These are phyloP conservation scores for Chalara sp. DNA, from an alignment of 2,329 filamentous ascomycete genomes.

Conservation along the genomic window DNA sequence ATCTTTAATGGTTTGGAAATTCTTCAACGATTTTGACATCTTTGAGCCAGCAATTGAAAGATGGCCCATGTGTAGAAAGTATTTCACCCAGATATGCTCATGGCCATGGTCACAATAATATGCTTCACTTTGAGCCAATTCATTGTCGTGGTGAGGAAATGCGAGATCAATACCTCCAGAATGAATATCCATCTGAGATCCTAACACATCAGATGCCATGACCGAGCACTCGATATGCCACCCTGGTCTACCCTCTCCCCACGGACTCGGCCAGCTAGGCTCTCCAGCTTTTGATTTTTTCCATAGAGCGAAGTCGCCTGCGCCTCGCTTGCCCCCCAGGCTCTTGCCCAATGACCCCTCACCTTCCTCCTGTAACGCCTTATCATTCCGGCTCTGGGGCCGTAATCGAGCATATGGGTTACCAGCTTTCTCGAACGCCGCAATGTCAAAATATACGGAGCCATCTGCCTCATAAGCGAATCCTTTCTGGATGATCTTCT, in stretches of 20 bases:
- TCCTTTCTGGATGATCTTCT: conserved; percentile 64
- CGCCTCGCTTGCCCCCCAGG: conserved; percentile 60
- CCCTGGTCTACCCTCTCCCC: conserved; percentile 82
- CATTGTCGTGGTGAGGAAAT: conserved; percentile 91
- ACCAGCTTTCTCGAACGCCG: conserved; percentile 74
- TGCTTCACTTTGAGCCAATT: conserved; percentile 85
- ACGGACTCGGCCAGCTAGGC: conserved; percentile 81
- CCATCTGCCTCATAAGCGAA: conserved; percentile 80
- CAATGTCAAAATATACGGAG: conserved; percentile 91
- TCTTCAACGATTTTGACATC: conserved; percentile 95
- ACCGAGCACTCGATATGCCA: conserved; percentile 98
- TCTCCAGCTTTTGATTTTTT: conserved; percentile 89
- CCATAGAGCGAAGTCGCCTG: conserved; percentile 88
- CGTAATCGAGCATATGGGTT: conserved; percentile 81
- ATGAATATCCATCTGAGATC: conserved; percentile 82
- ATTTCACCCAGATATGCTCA: conserved; percentile 79
- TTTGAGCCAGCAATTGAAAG: conserved; percentile 83
- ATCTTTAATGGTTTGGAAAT: conserved; percentile 88
- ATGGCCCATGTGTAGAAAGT: conserved; percentile 95
- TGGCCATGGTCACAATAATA: conserved; percentile 49
- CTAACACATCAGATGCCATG: conserved; percentile 88
- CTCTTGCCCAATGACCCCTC: conserved; percentile 72
- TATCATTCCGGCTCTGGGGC: conserved; percentile 79
- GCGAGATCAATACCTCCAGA: conserved; percentile 87
- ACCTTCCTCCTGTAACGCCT: conserved; percentile 77